A percentile compares a stretch with the other conserved stretches of the same genome.
Evolutionary conservation across 2,329 filamentous ascomycete species (phyloP).

Genomic region (Zalaria sp.): DNA sequence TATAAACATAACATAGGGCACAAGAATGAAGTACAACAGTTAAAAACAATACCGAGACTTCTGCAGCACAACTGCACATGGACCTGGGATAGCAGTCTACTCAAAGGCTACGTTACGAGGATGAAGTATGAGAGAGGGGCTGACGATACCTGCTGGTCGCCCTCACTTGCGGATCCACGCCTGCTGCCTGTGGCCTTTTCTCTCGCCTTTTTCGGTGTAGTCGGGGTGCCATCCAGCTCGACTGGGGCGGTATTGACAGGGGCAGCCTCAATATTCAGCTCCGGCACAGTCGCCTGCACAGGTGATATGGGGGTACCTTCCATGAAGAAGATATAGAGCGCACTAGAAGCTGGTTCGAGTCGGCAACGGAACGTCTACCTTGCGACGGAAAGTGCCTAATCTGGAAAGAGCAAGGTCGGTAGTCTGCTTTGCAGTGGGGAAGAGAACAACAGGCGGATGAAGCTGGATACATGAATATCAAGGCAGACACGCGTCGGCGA

Average conservation of each 20-base stretch:
- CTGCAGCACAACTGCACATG: too few relatives aligned
- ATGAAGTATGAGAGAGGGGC: background rate
- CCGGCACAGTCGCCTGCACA: constrained; percentile 10
- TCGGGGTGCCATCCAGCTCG: constrained; percentile 27
- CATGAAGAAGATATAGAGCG: background rate
- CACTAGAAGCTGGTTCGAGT: too few relatives aligned
- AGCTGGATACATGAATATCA: too few relatives aligned
- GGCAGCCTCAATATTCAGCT: constrained; percentile 23
- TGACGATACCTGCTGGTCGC: background rate
- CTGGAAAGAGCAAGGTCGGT: too few relatives aligned
- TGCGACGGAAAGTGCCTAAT: too few relatives aligned
- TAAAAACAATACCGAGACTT: background rate
- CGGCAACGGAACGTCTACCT: too few relatives aligned
- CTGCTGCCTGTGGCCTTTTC: background rate
- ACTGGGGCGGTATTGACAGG: constrained; percentile 29
- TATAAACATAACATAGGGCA: background rate
- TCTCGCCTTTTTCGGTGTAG: constrained; percentile 11
- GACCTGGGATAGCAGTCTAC: too few relatives aligned
- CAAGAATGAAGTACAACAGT: background rate
- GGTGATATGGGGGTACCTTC: constrained; percentile 12
- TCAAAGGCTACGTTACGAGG: too few relatives aligned
- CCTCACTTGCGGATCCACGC: background rate
- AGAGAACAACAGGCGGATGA: too few relatives aligned
- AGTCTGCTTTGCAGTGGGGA: too few relatives aligned
- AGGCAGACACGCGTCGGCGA: too few relatives aligned